These are phyloP conservation scores for Epicoccum sorghinum DNA, from an alignment of 2,329 filamentous ascomycete species.

Conservation along the genomic window DNA sequence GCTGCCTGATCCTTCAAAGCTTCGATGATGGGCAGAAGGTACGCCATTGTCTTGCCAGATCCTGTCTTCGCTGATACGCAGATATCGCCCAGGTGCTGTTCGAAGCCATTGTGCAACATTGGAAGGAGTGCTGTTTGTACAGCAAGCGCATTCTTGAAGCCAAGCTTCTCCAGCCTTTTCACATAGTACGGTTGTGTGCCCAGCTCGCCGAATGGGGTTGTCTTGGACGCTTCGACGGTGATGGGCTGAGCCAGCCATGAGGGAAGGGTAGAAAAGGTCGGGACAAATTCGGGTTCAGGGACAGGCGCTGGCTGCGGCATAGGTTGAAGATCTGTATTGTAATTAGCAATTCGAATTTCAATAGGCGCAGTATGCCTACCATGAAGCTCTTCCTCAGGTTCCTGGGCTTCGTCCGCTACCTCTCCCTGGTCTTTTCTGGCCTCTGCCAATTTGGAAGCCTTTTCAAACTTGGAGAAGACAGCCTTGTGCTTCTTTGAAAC, in stretches of 20 bases:
- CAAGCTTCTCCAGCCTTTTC: constrained; percentile 68
- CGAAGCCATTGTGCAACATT: constrained; percentile 71
- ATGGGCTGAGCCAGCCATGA: constrained; percentile 79
- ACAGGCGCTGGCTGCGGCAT: constrained; percentile 77
- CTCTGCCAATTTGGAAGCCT: constrained; percentile 41
- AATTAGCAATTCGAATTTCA: neutral
- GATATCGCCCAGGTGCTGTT: constrained; percentile 73
- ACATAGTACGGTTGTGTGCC: constrained; percentile 67
- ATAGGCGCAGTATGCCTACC: constrained; percentile 22
- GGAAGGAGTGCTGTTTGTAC: constrained; percentile 83
- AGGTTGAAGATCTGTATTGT: constrained; percentile 68
- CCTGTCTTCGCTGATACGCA: constrained; percentile 93
- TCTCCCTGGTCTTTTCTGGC: constrained; percentile 23
- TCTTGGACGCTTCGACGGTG: constrained; percentile 67
- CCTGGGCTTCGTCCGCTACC: constrained; percentile 43
- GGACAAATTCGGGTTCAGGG: constrained; percentile 61
- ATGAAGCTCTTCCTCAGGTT: constrained; percentile 59
- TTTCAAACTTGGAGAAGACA: constrained; percentile 55
- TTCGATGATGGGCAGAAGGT: constrained; percentile 83
- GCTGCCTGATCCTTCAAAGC: constrained; percentile 69
- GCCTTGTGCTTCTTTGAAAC: constrained; percentile 45
- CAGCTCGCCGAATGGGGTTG: constrained; percentile 67
- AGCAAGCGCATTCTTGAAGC: constrained; percentile 74
- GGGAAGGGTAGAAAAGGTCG: constrained; percentile 79
- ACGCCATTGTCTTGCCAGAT: constrained; percentile 93